A percentile compares a stretch with the other conserved stretches of the same genome.
Evolutionary conservation across 164 flowering plant species (phyloP).

Genomic region (Umbilicus rupestris): DNA sequence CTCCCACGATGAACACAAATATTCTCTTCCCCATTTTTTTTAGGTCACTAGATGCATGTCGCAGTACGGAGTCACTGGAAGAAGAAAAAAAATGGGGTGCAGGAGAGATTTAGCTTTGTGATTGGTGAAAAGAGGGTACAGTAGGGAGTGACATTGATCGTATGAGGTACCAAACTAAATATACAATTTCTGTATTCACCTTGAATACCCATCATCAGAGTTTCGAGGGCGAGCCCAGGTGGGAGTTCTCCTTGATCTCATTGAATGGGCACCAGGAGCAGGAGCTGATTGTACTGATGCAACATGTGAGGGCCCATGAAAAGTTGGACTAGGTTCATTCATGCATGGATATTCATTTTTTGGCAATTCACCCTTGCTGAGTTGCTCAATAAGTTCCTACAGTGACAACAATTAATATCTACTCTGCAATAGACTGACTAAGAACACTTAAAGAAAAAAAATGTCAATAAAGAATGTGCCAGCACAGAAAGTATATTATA

Average conservation of each 20-base stretch:
- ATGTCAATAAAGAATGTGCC: neutral
- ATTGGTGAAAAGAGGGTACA: neutral
- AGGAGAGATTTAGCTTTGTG: neutral
- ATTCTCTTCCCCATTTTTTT: conserved; percentile 93
- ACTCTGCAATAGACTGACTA: neutral
- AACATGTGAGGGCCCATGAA: conserved; percentile 33
- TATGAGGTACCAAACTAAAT: neutral
- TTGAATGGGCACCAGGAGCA: conserved; percentile 59
- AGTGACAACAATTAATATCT: conserved; percentile 4
- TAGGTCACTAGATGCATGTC: conserved; percentile 64
- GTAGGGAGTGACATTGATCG: neutral
- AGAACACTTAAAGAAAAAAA: neutral
- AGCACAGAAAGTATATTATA: neutral
- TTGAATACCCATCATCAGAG: conserved; percentile 93
- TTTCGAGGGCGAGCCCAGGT: conserved; percentile 85
- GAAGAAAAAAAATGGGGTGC: neutral
- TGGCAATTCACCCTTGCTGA: conserved; percentile 71
- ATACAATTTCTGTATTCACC: conserved; percentile 24
- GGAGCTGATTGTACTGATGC: conserved; percentile 27
- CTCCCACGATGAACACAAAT: conserved; percentile 92
- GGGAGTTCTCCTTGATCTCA: conserved; percentile 89
- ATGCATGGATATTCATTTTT: conserved; percentile 79
- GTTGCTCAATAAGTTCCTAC: conserved; percentile 80
- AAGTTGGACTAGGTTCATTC: conserved; percentile 69
- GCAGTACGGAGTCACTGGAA: conserved; percentile 74